These are phyloP conservation scores for Asterophora lycoperdoides DNA, from an alignment of 768 basidiomycete genomes.

Conservation along the genomic window DNA sequence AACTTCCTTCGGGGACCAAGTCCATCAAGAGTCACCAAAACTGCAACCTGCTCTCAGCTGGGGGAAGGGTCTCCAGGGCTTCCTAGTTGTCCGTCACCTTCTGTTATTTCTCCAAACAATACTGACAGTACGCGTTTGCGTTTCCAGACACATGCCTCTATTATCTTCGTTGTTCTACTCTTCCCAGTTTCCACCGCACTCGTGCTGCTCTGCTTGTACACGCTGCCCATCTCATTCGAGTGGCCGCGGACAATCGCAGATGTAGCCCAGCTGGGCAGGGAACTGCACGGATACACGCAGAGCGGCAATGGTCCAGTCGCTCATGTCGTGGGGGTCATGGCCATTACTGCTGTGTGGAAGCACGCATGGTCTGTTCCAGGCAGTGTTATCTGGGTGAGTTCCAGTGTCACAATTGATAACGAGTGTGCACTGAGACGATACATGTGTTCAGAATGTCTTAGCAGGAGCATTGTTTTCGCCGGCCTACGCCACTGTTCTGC, in stretches of 20 bases:
- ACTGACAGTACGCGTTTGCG: slow-evolving; percentile 11
- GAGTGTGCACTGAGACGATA: slow-evolving; percentile 4
- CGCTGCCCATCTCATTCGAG: slow-evolving; percentile 70
- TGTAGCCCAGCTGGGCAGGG: slow-evolving; percentile 68
- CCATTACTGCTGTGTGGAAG: slow-evolving; percentile 87
- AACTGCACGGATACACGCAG: slow-evolving; percentile 75
- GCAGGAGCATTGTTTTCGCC: slow-evolving; percentile 86
- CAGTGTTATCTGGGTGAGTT: slow-evolving; percentile 81
- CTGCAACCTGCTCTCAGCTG: slow-evolving; percentile 24
- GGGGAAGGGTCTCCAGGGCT: slow-evolving; percentile 20
- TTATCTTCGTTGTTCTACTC: slow-evolving; percentile 41
- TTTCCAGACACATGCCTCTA: slow-evolving; percentile 14
- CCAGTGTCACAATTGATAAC: slow-evolving; percentile 12
- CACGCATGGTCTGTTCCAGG: slow-evolving; percentile 98
- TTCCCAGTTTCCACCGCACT: slow-evolving; percentile 67
- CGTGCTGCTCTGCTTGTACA: slow-evolving; percentile 67
- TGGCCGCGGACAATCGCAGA: slow-evolving; percentile 78
- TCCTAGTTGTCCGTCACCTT: slow-evolving; percentile 29
- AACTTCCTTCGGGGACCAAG: slow-evolving; percentile 40
- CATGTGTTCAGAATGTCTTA: slow-evolving; percentile 68
- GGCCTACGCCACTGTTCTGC: slow-evolving; percentile 70
- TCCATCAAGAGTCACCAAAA: slow-evolving; percentile 29
- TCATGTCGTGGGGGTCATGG: slow-evolving; percentile 81
- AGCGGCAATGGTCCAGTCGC: slow-evolving; percentile 57
- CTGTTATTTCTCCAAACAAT: slow-evolving; percentile 5